Base-by-base conservation (phyloP, 1,139 yeast species). In the Geotrichum aggregatum region DNA sequence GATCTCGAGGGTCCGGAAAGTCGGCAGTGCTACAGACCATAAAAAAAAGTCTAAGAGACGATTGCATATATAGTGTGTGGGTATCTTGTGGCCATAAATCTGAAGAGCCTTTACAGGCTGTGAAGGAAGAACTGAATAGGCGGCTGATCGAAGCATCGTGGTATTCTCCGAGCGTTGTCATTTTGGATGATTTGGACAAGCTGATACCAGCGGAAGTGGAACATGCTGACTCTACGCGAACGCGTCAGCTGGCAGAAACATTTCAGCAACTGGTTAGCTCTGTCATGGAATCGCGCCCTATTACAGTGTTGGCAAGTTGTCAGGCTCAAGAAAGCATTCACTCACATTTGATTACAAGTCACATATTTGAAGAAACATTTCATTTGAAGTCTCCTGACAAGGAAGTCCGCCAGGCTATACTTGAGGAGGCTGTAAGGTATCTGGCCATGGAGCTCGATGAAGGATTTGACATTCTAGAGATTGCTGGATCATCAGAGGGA, bases 1-100 rank as follows among this genome's bases (percentile, higher is more conserved):
- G 98, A 0, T 72, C 82, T 36, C 72, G 87, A 0, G 97, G 96
- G 0, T 77, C 88, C 57, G 98, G 97, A 1, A 91, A 91, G 65
- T 71, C 92, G 0, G 70, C 80, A 1, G 62, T 84, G 0, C 65
- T 82, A 16, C 68, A 73, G 5, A 70, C 75, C 33, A 64, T 86
- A 1, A 64, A 75, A 0, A 57, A 67, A 1, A 63, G 63, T 5
- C 66, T 85, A 16, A 58, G 64, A 5, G 61, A 67, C 0, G 64
- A 71, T 40, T 80, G 81, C 8, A 71, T 70, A 48, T 77, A 75
- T 57, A 58, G 66, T 24, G 68, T 81, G 2, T 71, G 77, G 35
- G 60, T 79, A 18, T 68, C 83, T 70, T 79, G 94, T 70, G 75
- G 76, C 62, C 52, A 71, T 59, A 59, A 77, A 67, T 77, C 76